Conservation (phyloP, 257 asterid genomes). For the Nicotiana paniculata region DNA sequence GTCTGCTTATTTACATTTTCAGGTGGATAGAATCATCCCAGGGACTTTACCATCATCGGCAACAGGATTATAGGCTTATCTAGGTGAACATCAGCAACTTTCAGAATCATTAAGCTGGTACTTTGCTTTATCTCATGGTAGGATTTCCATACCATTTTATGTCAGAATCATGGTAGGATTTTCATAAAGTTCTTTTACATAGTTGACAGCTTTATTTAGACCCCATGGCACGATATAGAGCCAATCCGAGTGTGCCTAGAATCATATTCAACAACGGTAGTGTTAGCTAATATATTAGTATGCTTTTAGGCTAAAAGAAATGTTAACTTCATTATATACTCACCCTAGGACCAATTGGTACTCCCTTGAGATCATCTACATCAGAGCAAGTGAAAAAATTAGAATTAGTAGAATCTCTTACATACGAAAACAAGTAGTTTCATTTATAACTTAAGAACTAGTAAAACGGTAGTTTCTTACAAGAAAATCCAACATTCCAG, state of each 20-base stretch:
- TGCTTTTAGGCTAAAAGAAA: neutral
- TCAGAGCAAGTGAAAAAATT: neutral
- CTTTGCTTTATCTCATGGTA: too few species aligned
- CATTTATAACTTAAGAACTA: neutral
- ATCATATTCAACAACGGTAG: neutral
- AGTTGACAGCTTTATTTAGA: constrained; percentile 68
- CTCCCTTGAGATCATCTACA: constrained; percentile 63
- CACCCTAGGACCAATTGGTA: constrained; percentile 72
- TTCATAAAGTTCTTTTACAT: constrained; percentile 69
- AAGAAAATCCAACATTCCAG: constrained; percentile 72
- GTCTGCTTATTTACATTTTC: too few species aligned
- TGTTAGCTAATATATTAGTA: neutral
- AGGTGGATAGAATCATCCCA: too few species aligned
- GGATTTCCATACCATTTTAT: constrained; percentile 55
- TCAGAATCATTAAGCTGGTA: too few species aligned
- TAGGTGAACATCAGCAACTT: too few species aligned
- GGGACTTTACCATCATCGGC: too few species aligned
- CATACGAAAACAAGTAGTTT: neutral
- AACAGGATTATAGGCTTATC: too few species aligned
- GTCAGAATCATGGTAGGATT: constrained; percentile 76
- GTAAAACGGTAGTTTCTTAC: constrained; percentile 28
- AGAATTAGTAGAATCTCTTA: neutral
- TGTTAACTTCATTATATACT: neutral
- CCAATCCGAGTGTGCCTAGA: constrained; percentile 77
- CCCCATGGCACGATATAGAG: constrained; percentile 96